phyloP scores from a whole-genome alignment of 2,329 filamentous ascomycete species.

The Colletotrichum tanaceti region DNA sequence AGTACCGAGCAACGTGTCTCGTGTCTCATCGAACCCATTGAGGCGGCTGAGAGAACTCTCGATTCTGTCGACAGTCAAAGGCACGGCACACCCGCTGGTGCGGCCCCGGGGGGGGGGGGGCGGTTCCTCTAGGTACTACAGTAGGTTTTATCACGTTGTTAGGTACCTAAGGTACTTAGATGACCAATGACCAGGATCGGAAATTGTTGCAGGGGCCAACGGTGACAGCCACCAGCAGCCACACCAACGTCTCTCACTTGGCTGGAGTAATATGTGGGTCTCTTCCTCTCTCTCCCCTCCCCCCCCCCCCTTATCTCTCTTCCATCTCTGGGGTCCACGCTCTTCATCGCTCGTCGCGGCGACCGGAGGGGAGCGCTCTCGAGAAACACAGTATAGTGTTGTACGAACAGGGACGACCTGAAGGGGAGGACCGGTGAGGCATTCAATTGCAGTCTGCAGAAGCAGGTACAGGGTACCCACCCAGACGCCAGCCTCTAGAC shows the following conservation, averaged over 20 bases:
- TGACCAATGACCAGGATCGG: conserved; percentile 35
- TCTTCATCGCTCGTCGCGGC: conserved; percentile 1
- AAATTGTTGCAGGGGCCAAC: conserved; percentile 28
- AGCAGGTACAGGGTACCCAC: conserved; percentile 8
- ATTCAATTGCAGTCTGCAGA: not conserved
- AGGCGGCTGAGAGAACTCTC: not conserved
- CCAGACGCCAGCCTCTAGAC: not conserved
- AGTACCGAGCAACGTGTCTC: not conserved
- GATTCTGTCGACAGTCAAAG: not conserved
- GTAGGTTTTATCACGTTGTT: too few species aligned
- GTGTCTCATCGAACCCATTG: not conserved
- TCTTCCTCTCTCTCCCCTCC: not conserved
- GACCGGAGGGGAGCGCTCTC: conserved; percentile 14
- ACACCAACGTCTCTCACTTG: conserved; percentile 18
- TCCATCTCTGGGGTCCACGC: not conserved
- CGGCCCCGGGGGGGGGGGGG: too few species aligned
- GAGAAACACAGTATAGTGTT: not conserved
- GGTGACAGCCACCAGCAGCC: conserved; percentile 14
- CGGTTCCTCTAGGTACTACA: too few species aligned
- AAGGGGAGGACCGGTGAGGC: not conserved
- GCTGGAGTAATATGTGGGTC: conserved; percentile 2
- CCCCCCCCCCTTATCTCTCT: not conserved
- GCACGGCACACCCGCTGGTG: too few species aligned
- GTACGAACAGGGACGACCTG: not conserved
- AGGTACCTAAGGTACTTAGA: too few species aligned